Percentiles rank a stretch among this genome's conserved stretches.
Evolutionary conservation across 2,329 filamentous ascomycete species (phyloP).

Genomic region (Curvularia eragrostidis): DNA sequence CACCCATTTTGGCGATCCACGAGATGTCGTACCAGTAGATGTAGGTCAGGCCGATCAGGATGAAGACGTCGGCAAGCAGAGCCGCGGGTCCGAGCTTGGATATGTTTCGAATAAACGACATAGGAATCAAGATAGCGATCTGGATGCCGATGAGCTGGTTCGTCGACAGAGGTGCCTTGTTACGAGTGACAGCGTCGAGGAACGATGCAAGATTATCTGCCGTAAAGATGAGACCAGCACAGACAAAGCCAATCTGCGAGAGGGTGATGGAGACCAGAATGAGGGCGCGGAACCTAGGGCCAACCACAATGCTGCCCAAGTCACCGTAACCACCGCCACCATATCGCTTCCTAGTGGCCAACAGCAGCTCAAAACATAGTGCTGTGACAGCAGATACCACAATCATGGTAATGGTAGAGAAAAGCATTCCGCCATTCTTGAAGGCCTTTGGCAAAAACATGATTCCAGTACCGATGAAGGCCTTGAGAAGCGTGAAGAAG

Average conservation of each 20-base stretch:
- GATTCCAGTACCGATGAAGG: slow-evolving; percentile 80
- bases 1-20: slow-evolving; percentile 59
- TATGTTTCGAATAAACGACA: slow-evolving; percentile 76
- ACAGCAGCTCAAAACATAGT: slow-evolving; percentile 73
- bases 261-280: slow-evolving; percentile 74
- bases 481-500: slow-evolving; percentile 80
- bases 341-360: slow-evolving; percentile 68
- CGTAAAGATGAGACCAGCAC: slow-evolving; percentile 77
- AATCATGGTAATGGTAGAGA: slow-evolving; percentile 73
- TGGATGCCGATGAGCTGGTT: slow-evolving; percentile 70
- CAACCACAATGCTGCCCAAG: slow-evolving; percentile 65
- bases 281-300: slow-evolving; percentile 66
- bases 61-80: slow-evolving; percentile 74
- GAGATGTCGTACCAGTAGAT: slow-evolving; percentile 75
- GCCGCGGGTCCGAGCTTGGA: slow-evolving; percentile 74
- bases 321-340: slow-evolving; percentile 78
- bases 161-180: slow-evolving; percentile 59
- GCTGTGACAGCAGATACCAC: slow-evolving; percentile 70
- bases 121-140: slow-evolving; percentile 68
- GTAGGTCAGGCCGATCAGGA: slow-evolving; percentile 72
- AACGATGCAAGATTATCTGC: slow-evolving; percentile 76
- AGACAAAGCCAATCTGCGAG: slow-evolving; percentile 80
- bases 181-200: slow-evolving; percentile 65
- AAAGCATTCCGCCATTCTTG: slow-evolving; percentile 77
- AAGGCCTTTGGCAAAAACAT: slow-evolving; percentile 84